Percentiles rank a stretch among this genome's conserved stretches.
Conservation (phyloP, 768 basidiomycete genomes). For the Mycena leptocephala region DNA sequence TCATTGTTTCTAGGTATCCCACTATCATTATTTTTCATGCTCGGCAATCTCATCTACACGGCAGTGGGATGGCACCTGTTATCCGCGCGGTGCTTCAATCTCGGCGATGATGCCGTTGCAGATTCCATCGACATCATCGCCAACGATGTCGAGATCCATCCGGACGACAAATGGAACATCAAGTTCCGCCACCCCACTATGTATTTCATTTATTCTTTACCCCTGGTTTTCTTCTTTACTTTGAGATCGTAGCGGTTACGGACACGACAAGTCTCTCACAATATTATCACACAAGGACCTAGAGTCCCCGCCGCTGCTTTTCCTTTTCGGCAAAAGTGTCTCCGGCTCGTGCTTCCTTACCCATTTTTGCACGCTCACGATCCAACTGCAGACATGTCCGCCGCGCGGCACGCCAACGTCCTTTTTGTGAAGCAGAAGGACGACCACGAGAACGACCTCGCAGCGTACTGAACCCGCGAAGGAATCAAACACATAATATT, state of each 20-base stretch:
- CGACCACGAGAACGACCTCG: constrained; percentile 89
- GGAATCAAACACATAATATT: constrained; percentile 89
- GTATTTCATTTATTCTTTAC: too few species aligned
- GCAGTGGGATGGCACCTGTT: constrained; percentile 93
- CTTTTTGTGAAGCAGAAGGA: constrained; percentile 93
- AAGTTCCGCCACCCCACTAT: constrained; percentile 92
- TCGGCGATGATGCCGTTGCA: constrained; percentile 82
- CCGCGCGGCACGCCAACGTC: constrained; percentile 94
- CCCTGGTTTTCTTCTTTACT: background rate
- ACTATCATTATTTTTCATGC: constrained; percentile 5
- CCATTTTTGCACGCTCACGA: background rate
- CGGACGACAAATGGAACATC: constrained; percentile 85
- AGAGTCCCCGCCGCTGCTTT: constrained; percentile 80
- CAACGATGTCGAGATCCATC: constrained; percentile 83
- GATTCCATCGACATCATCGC: constrained; percentile 91
- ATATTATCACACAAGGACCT: constrained; percentile 92
- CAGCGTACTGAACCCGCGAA: constrained; percentile 85
- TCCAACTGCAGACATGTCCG: constrained; percentile 84
- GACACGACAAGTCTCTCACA: constrained; percentile 97
- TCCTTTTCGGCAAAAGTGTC: constrained; percentile 99
- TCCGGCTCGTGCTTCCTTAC: constrained; percentile 72
- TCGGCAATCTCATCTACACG: background rate
- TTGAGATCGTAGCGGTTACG: constrained; percentile 74
- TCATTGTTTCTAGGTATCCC: constrained; percentile 90
- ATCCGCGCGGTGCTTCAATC: constrained; percentile 92